Base-by-base conservation (phyloP, 2,329 filamentous ascomycete genomes). In the Fusarium abutilonis region DNA sequence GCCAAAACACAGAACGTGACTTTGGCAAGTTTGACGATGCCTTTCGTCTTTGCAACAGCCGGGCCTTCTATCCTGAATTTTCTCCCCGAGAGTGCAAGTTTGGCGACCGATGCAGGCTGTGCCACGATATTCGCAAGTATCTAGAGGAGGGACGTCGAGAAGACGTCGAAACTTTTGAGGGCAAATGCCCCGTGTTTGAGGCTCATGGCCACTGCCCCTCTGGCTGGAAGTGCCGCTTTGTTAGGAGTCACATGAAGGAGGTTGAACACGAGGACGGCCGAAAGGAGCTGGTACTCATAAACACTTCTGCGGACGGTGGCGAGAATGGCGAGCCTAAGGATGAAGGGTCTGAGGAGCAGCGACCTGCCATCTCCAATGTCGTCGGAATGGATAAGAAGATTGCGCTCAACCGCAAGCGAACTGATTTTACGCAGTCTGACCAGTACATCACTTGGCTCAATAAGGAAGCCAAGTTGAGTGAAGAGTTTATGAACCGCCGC, bases 201-300 rank as follows among this genome's bases (percentile, higher is more conserved):
- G 80, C 82, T 14, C 86, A 89, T 63, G 93, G 93, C 11, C 86
- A 82, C 60, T 99, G 95, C 70, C 83, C 86, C 44, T 86, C 89
- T 13, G 95, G 95, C 6, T 99, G 94, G 93, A 96, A 94, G 74
- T 99, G 95, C 74, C 89, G 94, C 19, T 96, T 97, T 72, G 90
- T 92, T 31, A 85, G 85, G 62, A 96, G 92, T 62, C 95, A 99
- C 77, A 95, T 92, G 69, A 83, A 88, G 61, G 94, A 98, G 77
- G 77, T 91, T 21, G 86, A 90, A 64, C 86, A 82, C 17, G 87
- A 89, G 50, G 93, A 96, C 74, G 94, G 93, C 9, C 85, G 86
- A 66, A 92, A 91, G 70, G 94, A 98, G 77, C 78, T 98, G 48
- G 81, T 94, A 4, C 81, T 97, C 44, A 70, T 90, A 17, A 70